Conservation (phyloP, 2,329 filamentous ascomycete genomes). For the Aureobasidium zeae region DNA sequence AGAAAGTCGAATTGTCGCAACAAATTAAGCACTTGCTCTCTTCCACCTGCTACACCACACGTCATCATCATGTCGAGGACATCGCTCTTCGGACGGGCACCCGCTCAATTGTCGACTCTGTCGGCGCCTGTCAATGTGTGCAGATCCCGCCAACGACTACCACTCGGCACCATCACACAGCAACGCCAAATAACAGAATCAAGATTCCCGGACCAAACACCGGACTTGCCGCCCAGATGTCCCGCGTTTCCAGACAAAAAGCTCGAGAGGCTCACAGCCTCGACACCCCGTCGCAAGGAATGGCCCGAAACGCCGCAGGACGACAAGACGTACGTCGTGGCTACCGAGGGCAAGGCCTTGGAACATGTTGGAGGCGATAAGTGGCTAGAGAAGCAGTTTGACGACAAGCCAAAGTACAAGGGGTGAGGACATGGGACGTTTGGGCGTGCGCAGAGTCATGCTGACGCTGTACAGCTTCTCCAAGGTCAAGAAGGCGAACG, state of each 20-base stretch:
- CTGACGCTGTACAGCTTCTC: conserved; percentile 6
- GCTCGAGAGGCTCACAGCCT: no score
- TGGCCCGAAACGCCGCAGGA: conserved; percentile 11
- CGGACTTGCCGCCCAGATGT: neutral
- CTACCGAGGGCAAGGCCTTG: conserved; percentile 45
- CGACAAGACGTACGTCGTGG: conserved; percentile 35
- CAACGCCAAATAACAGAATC: neutral
- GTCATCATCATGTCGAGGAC: conserved; percentile 8
- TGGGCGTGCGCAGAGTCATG: neutral
- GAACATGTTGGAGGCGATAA: conserved; percentile 45
- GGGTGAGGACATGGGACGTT: conserved; percentile 22
- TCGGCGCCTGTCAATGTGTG: neutral
- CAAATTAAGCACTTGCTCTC: no score
- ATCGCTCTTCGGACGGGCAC: conserved; percentile 1
- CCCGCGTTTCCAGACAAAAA: no score
- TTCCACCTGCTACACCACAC: neutral
- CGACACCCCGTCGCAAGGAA: no score
- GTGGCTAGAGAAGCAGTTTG: conserved; percentile 31
- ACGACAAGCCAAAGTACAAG: conserved; percentile 30
- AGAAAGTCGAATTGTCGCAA: conserved; percentile 9
- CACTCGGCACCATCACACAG: conserved; percentile 1
- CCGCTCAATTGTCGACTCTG: neutral
- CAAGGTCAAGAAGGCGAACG: conserved; percentile 1
- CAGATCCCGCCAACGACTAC: conserved; percentile 8
- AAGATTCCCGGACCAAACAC: neutral